phyloP scores from a whole-genome alignment of 441 rosid species.

The Erysimum cheiri region DNA sequence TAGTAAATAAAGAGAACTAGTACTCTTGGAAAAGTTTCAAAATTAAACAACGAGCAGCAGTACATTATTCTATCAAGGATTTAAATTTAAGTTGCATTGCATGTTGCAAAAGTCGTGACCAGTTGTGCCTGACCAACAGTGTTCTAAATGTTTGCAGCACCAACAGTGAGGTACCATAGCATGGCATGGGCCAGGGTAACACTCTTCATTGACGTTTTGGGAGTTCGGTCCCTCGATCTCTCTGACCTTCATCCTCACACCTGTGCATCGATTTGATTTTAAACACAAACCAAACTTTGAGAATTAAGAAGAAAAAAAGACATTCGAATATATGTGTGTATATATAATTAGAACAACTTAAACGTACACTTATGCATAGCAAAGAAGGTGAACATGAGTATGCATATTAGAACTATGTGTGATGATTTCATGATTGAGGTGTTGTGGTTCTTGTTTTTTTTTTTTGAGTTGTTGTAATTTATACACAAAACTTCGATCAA shows the following conservation, averaged over 20 bases:
- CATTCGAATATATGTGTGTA: not conserved
- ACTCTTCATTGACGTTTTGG: not conserved
- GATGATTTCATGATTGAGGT: slow-evolving; percentile 2
- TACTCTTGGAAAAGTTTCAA: too few relatives aligned
- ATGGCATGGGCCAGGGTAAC: not conserved
- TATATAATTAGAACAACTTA: not conserved
- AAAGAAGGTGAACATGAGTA: slow-evolving; percentile 3
- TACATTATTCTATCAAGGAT: not conserved
- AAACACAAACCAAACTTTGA: slow-evolving; percentile 5
- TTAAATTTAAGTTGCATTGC: not conserved
- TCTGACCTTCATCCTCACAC: slow-evolving; percentile 1
- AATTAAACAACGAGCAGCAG: too few relatives aligned
- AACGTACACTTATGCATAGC: too few relatives aligned
- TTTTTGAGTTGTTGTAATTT: too few relatives aligned
- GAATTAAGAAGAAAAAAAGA: not conserved
- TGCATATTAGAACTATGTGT: not conserved
- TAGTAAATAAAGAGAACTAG: too few relatives aligned
- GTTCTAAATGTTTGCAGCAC: slow-evolving; percentile 2
- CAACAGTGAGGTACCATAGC: slow-evolving; percentile 3
- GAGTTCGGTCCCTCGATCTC: not conserved
- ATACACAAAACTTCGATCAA: not conserved
- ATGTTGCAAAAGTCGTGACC: not conserved
- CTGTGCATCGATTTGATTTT: not conserved
- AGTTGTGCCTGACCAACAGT: not conserved
- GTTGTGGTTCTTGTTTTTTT: not conserved